Conservation (phyloP, 805 yeast species). For the Hanseniaspora meyeri region DNA sequence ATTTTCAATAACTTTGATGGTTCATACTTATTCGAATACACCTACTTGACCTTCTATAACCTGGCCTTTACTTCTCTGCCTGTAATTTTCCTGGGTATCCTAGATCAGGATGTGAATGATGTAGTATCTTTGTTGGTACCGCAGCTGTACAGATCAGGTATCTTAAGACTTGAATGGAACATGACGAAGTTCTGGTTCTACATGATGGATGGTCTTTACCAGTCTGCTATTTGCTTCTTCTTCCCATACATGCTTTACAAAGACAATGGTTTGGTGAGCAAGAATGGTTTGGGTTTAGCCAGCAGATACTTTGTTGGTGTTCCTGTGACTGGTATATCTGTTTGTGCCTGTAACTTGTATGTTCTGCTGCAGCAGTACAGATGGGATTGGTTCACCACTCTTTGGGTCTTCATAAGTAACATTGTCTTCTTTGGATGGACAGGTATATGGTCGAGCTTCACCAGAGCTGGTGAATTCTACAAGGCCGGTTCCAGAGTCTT, state of each 20-base stretch:
- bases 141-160: conserved; percentile 62
- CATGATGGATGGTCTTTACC: conserved; percentile 67
- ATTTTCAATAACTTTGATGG: conserved; percentile 67
- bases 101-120: conserved; percentile 70
- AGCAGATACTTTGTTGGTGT: conserved; percentile 67
- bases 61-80: conserved; percentile 77
- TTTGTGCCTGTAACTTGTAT: conserved; percentile 53
- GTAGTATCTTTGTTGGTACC: conserved; percentile 61
- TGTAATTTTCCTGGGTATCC: conserved; percentile 61
- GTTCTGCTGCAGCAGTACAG: conserved; percentile 56
- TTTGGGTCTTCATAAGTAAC: conserved; percentile 47
- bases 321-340: conserved; percentile 53
- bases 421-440: conserved; percentile 61
- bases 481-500: conserved; percentile 53
- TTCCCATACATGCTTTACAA: conserved; percentile 52
- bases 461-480: conserved; percentile 47
- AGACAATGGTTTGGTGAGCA: conserved; percentile 34
- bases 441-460: conserved; percentile 59
- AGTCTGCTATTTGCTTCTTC: conserved; percentile 58
- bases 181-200: conserved; percentile 57
- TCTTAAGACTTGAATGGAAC: conserved; percentile 59
- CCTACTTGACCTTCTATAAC: conserved; percentile 67
- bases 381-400: conserved; percentile 66
- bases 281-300: conserved; percentile 47
- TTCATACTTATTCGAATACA: conserved; percentile 63